Evolutionary conservation across 2,329 filamentous ascomycete genomes (phyloP), one percentile per base, ranked within the genome.

Genomic region (Daldinia sp.): DNA sequence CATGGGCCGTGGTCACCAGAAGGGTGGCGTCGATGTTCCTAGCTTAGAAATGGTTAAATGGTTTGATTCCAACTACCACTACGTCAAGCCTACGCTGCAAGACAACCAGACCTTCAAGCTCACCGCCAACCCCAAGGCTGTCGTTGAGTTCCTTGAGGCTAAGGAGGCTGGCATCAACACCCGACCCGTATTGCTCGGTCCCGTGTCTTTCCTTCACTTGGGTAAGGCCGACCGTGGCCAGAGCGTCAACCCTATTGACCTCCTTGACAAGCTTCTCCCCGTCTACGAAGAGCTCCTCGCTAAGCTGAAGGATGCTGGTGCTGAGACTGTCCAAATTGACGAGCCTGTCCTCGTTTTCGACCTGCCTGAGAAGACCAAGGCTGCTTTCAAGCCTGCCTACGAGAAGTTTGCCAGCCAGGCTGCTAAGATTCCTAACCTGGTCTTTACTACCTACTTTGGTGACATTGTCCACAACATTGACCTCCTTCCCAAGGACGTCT

Each of bases 51-150:
- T 99, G 95, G 95, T 99, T 76, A 99, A 99, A 87, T 99, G 95
- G 95, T 99, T 99, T 79, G 95, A 99, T 87, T 97, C 93, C 71
- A 99, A 99, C 91, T 99, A 99, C 90, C 95, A 98, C 88, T 99
- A 99, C 82, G 95, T 98, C 84, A 98, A 98, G 90, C 95, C 95
- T 70, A 97, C 95, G 68, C 88, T 99, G 72, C 93, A 97, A 83
- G 90, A 97, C 84, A 91, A 92, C 87, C 95, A 99, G 88, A 90
- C 87, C 77, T 99, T 99, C 90, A 94, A 90, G 83, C 92, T 99
- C 68, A 82, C 85, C 67, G 82, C 87, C 73, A 90, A 90, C 81
- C 93, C 95, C 80, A 99, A 99, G 90, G 93, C 95, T 73, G 92
- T 99, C 71, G 84, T 80, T 73, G 92, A 99, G 81, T 99, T 95